A percentile compares a stretch with the other conserved stretches of the same genome.
phyloP scores from a whole-genome alignment of 805 yeast genomes.

The Candida alai region DNA sequence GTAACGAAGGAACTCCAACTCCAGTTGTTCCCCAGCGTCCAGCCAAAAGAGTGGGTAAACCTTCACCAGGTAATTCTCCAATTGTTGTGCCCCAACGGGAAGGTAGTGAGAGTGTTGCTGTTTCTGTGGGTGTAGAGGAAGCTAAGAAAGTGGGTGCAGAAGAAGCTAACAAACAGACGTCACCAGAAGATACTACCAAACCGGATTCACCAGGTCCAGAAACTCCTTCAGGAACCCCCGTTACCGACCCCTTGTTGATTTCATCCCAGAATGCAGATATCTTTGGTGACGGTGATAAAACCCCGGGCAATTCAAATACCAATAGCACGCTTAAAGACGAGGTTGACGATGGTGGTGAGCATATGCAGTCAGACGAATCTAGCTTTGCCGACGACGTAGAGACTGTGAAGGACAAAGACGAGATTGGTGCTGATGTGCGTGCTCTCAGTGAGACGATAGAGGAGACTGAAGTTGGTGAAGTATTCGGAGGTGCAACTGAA shows the following conservation, averaged over 20 bases:
- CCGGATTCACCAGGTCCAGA: too few relatives aligned
- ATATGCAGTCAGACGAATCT: conserved; percentile 15
- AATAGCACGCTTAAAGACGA: conserved; percentile 28
- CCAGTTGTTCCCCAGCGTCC: conserved; percentile 6
- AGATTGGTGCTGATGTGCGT: too few relatives aligned
- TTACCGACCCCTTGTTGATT: too few relatives aligned
- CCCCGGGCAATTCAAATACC: conserved; percentile 30
- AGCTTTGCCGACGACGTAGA: conserved; percentile 30
- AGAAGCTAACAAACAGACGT: neutral
- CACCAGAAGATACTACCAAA: conserved; percentile 2
- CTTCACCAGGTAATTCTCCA: neutral
- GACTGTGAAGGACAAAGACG: conserved; percentile 25
- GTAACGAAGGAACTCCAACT: neutral
- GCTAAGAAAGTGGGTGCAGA: conserved; percentile 1
- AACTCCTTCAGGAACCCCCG: too few relatives aligned
- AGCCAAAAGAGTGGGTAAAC: neutral
- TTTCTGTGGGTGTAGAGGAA: neutral
- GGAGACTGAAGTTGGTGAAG: conserved; percentile 5
- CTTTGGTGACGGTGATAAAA: conserved; percentile 26
- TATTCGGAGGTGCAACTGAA: neutral
- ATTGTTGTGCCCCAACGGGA: conserved; percentile 2
- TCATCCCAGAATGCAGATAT: neutral
- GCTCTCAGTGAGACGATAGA: too few relatives aligned
- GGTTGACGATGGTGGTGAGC: conserved; percentile 13
- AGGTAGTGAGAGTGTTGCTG: too few relatives aligned